Base-by-base conservation (phyloP, 2,329 filamentous ascomycete species). In the Eurotiales sp. region DNA sequence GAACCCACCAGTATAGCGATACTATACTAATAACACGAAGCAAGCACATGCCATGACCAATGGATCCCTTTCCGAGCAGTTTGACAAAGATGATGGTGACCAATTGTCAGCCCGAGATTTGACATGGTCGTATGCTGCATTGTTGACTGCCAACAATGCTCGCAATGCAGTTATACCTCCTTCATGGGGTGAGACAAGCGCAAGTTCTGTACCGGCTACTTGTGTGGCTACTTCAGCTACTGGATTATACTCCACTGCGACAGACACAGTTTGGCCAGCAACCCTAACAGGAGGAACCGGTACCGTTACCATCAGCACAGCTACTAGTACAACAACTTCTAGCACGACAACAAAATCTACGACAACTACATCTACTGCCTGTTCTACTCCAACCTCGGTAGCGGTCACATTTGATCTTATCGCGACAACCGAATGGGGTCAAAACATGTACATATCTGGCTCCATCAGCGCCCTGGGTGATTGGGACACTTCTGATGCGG, bases 361-460 rank as follows among this genome's bases (percentile, higher is more conserved):
- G 2, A 37, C 17, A 12, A 19, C 51, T n/a, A 43, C 40, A 23
- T 52, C 43, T 4, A 43, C 53, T 3, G 46, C 55, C n/a, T 60
- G 59, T 14, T 57, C 60, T 11, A 59, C 60, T 3, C 59, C 64
- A 0, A 64, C 75, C 0, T 67, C 75, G 0, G 77, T 86, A 7
- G 72, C 78, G 0, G 80, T 90, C 10, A 82, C 81, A 0, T 88
- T 90, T 68, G 72, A 81, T 41, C 80, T 78, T 54, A 61, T 74
- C 1, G 82, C 77, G 19, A 75, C 70, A 1, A 89, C 86, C 0
- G 61, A 62, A 2, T 82, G 66, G 45, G 86, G 86, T 3, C 77
- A 89, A 64, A 83, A 77, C 8, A 76, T 90, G 61, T 86, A 83
- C 64, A 66, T 90, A 12, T 74, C 78, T 0, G 87, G 87, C 17